Conservation (phyloP, 225 moss, liverwort and hornwort genomes). For the Physcomitrium patens region DNA sequence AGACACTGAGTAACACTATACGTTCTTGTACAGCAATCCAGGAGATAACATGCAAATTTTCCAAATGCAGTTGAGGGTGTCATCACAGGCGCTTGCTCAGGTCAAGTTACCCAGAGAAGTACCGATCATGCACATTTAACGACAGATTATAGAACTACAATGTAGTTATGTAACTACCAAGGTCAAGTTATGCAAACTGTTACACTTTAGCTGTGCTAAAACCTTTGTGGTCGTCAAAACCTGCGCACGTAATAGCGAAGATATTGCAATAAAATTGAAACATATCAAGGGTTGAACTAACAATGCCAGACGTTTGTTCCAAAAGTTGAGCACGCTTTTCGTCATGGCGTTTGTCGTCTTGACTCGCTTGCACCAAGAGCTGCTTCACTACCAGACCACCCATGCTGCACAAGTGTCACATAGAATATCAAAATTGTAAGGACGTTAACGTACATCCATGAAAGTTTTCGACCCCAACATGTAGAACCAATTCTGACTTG, state of each 20-base stretch:
- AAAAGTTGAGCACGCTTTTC: slow-evolving; percentile 58
- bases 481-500: slow-evolving; percentile 15
- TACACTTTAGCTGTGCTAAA: background rate
- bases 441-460: background rate
- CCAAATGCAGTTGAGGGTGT: background rate
- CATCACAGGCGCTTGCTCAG: background rate
- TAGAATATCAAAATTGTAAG: slow-evolving; percentile 15
- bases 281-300: slow-evolving; percentile 43
- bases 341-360: slow-evolving; percentile 54
- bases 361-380: slow-evolving; percentile 90
- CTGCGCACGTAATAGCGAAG: slow-evolving; percentile 2
- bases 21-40: background rate
- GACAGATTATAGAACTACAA: background rate
- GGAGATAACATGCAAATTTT: too few relatives aligned
- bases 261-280: slow-evolving; percentile 20
- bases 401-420: slow-evolving; percentile 68
- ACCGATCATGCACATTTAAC: background rate
- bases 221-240: slow-evolving; percentile 4
- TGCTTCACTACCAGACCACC: slow-evolving; percentile 97
- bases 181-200: background rate
- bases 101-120: background rate
- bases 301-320: slow-evolving; percentile 84
- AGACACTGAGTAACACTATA: background rate
- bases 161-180: slow-evolving; percentile 17
- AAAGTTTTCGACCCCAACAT: slow-evolving; percentile 20